These are phyloP conservation scores for Xylaria sp. DNA, from an alignment of 2,329 filamentous ascomycete species.

Conservation along the genomic window DNA sequence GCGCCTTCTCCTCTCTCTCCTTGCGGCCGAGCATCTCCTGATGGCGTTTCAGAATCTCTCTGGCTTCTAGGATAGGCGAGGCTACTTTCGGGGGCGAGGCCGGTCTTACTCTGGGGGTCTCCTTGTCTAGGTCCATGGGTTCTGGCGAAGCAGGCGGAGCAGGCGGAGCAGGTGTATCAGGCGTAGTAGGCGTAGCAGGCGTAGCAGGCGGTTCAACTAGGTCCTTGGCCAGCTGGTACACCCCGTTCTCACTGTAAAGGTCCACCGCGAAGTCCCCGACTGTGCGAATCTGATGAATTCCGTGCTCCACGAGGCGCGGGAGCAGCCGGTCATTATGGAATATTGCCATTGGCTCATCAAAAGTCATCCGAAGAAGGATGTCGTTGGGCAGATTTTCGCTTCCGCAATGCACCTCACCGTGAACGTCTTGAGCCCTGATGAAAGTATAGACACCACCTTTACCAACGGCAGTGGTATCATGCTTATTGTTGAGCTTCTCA, in stretches of 20 bases:
- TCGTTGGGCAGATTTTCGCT: background rate
- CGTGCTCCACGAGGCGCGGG: background rate
- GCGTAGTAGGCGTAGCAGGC: background rate
- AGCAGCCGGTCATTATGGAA: constrained; percentile 4
- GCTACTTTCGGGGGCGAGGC: background rate
- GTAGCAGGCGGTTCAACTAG: background rate
- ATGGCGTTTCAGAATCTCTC: background rate
- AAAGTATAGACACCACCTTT: constrained; percentile 4
- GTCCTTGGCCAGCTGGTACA: constrained; percentile 1
- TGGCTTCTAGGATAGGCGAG: background rate
- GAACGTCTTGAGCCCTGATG: background rate
- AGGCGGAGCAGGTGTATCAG: background rate
- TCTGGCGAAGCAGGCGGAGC: background rate
- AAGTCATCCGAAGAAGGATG: background rate
- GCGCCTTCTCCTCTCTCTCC: background rate
- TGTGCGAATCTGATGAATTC: constrained; percentile 2
- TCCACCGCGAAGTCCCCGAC: background rate
- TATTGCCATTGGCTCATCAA: constrained; percentile 7
- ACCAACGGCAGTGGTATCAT: background rate
- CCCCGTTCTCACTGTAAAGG: background rate
- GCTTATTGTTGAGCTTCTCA: background rate
- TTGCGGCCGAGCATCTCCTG: background rate
- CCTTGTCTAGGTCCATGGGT: background rate
- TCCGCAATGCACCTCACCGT: background rate
- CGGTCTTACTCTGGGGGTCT: background rate